These are phyloP conservation scores for Monosporascus sp. DNA, from an alignment of 2,329 filamentous ascomycete genomes.

Conservation along the genomic window DNA sequence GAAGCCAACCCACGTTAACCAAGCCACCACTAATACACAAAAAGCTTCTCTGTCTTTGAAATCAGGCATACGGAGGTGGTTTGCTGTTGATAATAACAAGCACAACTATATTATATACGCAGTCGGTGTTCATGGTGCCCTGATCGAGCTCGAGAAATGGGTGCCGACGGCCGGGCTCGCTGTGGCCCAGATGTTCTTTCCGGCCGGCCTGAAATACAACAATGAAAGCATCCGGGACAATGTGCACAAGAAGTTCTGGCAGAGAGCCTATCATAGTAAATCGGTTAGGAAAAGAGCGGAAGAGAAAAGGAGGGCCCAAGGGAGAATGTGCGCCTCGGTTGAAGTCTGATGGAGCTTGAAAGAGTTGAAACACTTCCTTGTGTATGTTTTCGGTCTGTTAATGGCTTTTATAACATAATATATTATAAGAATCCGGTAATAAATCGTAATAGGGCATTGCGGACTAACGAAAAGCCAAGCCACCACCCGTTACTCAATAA, in stretches of 20 bases:
- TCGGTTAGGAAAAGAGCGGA: slow-evolving; percentile 4
- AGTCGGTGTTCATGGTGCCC: slow-evolving; percentile 10
- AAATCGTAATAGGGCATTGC: too few species aligned
- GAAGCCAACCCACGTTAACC: neutral
- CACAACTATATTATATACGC: slow-evolving; percentile 1
- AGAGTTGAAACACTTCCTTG: too few species aligned
- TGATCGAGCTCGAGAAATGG: slow-evolving; percentile 15
- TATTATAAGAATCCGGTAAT: too few species aligned
- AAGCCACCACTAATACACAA: neutral
- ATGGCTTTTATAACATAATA: too few species aligned
- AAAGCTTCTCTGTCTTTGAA: too few species aligned
- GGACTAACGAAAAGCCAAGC: too few species aligned
- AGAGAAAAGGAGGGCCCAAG: slow-evolving; percentile 1
- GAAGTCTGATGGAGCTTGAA: too few species aligned
- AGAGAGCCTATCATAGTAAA: slow-evolving; percentile 7
- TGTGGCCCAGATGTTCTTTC: slow-evolving; percentile 10
- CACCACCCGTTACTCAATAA: too few species aligned
- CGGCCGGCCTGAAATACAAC: slow-evolving; percentile 3
- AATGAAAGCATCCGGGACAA: slow-evolving; percentile 7
- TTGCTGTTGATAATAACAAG: neutral
- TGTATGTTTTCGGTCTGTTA: too few species aligned
- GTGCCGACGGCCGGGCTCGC: slow-evolving; percentile 11
- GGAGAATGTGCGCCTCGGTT: neutral
- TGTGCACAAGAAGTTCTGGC: slow-evolving; percentile 11
- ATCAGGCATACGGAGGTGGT: neutral